phyloP scores from a whole-genome alignment of 73 alveolate genomes.

The Diophrys appendiculata region DNA sequence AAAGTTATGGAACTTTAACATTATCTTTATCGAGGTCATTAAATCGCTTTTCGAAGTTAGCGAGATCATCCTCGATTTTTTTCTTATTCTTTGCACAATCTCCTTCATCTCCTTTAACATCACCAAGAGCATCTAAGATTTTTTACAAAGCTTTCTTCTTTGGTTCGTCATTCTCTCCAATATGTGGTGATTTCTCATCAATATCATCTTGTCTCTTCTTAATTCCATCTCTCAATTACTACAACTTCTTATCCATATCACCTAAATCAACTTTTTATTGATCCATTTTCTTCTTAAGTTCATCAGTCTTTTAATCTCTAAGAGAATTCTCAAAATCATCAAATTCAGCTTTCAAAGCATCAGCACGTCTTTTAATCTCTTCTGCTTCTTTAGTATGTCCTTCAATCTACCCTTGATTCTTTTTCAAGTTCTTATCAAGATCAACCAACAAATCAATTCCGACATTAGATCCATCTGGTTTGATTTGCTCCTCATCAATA shows the following conservation, averaged over 20 bases:
- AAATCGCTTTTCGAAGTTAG: background rate
- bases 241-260: conserved; percentile 1
- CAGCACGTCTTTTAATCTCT: background rate
- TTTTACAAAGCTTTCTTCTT: background rate
- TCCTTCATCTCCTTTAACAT: background rate
- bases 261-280: background rate
- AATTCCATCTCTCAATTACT: conserved; percentile 1
- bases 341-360: background rate
- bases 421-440: background rate
- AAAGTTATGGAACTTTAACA: background rate
- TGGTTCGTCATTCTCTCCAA: background rate
- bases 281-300: background rate
- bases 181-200: background rate
- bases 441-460: conserved; percentile 5
- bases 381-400: background rate
- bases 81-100: background rate
- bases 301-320: conserved; percentile 2
- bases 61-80: conserved; percentile 1
- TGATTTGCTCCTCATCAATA: background rate
- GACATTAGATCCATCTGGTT: conserved; percentile 2
- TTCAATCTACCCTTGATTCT: background rate
- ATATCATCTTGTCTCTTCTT: background rate
- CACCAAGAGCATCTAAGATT: background rate
- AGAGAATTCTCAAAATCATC: conserved; percentile 5
- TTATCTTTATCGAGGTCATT: background rate